Conservation (phyloP, 495 filamentous ascomycete genomes). For the Lepraria neglecta region DNA sequence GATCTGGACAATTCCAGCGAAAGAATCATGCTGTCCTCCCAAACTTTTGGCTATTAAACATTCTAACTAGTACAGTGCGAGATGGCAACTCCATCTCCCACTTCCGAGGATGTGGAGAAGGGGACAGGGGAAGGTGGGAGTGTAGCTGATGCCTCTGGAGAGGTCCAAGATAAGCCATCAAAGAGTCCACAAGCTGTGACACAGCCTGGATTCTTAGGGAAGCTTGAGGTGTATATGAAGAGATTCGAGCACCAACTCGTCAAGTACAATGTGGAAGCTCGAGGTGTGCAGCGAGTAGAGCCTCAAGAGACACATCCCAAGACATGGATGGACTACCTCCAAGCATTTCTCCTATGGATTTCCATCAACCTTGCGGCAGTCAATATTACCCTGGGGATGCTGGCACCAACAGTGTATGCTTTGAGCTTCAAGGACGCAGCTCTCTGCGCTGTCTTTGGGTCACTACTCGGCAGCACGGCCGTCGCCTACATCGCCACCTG, state of each 20-base stretch:
- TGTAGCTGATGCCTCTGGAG: constrained; percentile 6
- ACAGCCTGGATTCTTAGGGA: constrained; percentile 5
- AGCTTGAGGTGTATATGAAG: constrained; percentile 11
- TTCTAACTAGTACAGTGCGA: constrained; percentile 20
- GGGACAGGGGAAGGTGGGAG: constrained; percentile 12
- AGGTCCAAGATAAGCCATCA: background rate
- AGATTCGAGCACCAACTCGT: constrained; percentile 35
- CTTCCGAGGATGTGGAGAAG: constrained; percentile 22
- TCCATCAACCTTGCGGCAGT: constrained; percentile 71
- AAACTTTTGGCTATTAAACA: background rate
- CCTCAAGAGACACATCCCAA: constrained; percentile 52
- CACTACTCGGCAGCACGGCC: constrained; percentile 50
- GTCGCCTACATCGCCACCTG: constrained; percentile 67
- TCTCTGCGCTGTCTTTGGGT: constrained; percentile 60
- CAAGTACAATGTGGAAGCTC: constrained; percentile 58
- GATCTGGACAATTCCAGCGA: constrained; percentile 59
- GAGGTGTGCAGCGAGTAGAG: constrained; percentile 67
- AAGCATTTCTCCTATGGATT: constrained; percentile 64
- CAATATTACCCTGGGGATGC: constrained; percentile 68
- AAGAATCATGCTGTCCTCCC: constrained; percentile 46
- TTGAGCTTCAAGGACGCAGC: constrained; percentile 62
- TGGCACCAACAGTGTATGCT: constrained; percentile 62
- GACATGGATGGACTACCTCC: constrained; percentile 54
- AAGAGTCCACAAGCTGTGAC: too few species aligned
- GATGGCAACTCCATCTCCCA: constrained; percentile 19